Evolutionary conservation across 805 yeast genomes (phyloP).

Genomic region (Kazachstania africana): DNA sequence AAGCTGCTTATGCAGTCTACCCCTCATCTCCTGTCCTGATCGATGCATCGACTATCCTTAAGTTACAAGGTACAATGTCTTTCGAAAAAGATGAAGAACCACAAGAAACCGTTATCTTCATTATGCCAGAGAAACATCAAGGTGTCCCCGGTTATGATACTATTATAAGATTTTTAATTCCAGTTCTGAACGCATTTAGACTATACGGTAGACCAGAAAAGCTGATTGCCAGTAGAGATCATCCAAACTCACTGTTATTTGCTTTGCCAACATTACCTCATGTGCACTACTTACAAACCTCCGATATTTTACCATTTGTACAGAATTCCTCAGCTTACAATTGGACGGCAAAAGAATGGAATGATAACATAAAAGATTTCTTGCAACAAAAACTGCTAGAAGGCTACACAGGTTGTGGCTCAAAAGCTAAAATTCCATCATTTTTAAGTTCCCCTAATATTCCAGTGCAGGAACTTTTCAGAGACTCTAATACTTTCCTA

Average conservation of each 20-base stretch:
- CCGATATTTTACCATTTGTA: conserved; percentile 42
- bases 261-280: conserved; percentile 68
- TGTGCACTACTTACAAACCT: conserved; percentile 46
- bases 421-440: conserved; percentile 48
- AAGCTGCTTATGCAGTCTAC: conserved; percentile 73
- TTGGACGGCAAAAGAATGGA: conserved; percentile 57
- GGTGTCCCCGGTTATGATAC: conserved; percentile 65
- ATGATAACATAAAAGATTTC: conserved; percentile 39
- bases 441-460: conserved; percentile 42
- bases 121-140: conserved; percentile 61
- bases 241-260: conserved; percentile 46
- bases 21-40: conserved; percentile 75
- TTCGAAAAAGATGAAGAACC: conserved; percentile 39
- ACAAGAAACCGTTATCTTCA: conserved; percentile 36
- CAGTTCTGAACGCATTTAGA: conserved; percentile 56
- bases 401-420: conserved; percentile 75
- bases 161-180: conserved; percentile 57
- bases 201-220: conserved; percentile 64
- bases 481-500: conserved; percentile 4
- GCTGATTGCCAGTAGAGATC: conserved; percentile 44
- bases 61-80: conserved; percentile 68
- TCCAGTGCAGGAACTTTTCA: conserved; percentile 25
- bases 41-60: conserved; percentile 79
- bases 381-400: conserved; percentile 37
- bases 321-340: conserved; percentile 19